phyloP scores from a whole-genome alignment of 331 rosid species.

The Rhamnella rubrinervis region DNA sequence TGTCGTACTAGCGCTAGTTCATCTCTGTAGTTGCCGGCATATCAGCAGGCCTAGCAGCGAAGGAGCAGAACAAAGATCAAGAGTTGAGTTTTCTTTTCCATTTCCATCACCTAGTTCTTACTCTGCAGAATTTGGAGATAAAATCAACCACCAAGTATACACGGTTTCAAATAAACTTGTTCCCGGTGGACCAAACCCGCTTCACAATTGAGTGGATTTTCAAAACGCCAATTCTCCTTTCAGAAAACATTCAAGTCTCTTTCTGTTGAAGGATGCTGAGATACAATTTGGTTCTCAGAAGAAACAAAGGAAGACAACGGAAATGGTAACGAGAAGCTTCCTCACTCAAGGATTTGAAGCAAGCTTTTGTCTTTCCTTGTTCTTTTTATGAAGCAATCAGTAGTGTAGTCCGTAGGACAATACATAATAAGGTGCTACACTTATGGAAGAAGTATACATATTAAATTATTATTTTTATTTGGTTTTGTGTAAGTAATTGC shows the following conservation, averaged over 20 bases:
- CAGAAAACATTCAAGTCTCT: too few species aligned
- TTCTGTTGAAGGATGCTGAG: not conserved
- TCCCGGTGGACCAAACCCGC: conserved; percentile 70
- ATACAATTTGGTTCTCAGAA: not conserved
- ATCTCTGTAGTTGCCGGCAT: conserved; percentile 40
- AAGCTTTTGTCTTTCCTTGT: not conserved
- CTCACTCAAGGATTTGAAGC: not conserved
- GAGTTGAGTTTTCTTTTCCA: conserved; percentile 23
- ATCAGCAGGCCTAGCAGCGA: conserved; percentile 23
- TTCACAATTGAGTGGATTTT: conserved; percentile 48
- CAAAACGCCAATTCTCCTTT: not conserved
- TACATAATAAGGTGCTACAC: not conserved
- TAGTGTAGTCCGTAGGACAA: not conserved
- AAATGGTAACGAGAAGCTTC: conserved; percentile 3
- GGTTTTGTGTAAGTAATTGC: too few species aligned
- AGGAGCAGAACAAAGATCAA: conserved; percentile 29
- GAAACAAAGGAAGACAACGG: not conserved
- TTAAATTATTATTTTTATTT: too few species aligned
- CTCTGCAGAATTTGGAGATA: conserved; percentile 25
- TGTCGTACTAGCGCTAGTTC: conserved; percentile 26
- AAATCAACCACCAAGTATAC: conserved; percentile 30
- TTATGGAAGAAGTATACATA: too few species aligned
- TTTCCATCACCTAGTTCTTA: conserved; percentile 16
- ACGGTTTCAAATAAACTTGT: conserved; percentile 42
- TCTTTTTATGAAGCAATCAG: conserved; percentile 3